A percentile compares a stretch with the other conserved stretches of the same genome.
Conservation (phyloP, 176 grass and related monocot genomes). For the Musa beccarii region DNA sequence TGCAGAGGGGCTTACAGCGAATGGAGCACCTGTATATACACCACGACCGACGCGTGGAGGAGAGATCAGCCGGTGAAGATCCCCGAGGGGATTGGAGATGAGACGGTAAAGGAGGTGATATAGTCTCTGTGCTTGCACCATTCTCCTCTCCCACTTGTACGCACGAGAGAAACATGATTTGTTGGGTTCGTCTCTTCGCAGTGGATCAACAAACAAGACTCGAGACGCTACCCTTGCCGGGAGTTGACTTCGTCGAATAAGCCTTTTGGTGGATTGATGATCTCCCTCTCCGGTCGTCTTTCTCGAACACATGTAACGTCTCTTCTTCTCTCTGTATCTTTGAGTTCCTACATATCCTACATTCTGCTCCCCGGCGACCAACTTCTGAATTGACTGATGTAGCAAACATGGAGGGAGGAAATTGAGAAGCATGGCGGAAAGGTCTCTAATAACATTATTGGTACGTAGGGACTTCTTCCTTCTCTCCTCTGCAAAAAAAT, state of each 20-base stretch:
- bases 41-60: constrained; percentile 34
- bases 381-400: background rate
- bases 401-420: constrained; percentile 47
- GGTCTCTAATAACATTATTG: constrained; percentile 46
- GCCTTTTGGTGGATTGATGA: constrained; percentile 52
- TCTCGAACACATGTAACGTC: constrained; percentile 58
- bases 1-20: constrained; percentile 45
- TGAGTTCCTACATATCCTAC: background rate
- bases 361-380: too few relatives aligned
- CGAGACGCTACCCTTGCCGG: constrained; percentile 33
- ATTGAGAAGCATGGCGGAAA: constrained; percentile 75
- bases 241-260: constrained; percentile 31
- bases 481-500: background rate
- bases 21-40: constrained; percentile 53
- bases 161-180: background rate
- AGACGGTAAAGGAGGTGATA: constrained; percentile 37
- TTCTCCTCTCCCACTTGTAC: background rate
- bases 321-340: background rate
- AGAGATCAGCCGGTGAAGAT: constrained; percentile 28
- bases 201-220: constrained; percentile 49
- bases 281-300: constrained; percentile 71
- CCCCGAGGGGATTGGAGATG: constrained; percentile 37
- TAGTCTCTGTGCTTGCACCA: too few relatives aligned
- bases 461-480: constrained; percentile 20
- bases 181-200: constrained; percentile 4